Conservation (phyloP, 495 filamentous ascomycete genomes). For the Penicillium roqueforti region DNA sequence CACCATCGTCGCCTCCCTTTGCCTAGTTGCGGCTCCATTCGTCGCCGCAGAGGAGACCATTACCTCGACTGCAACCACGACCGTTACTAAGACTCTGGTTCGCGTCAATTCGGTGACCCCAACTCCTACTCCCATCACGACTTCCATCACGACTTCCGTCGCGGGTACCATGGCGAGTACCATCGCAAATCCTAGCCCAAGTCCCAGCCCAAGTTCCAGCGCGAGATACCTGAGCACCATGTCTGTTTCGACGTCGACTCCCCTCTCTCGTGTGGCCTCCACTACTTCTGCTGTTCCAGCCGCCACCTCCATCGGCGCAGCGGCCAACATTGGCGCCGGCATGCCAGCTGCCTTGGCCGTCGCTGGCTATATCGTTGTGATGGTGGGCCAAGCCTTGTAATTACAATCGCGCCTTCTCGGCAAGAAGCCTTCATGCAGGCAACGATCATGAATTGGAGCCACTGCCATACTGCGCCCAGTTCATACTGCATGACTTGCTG, state of each 20-base stretch:
- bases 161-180: too few relatives aligned
- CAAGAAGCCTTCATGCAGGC: neutral
- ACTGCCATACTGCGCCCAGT: neutral
- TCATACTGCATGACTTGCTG: neutral
- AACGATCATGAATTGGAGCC: neutral
- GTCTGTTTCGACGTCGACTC: constrained; percentile 21
- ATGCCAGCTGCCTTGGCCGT: constrained; percentile 32
- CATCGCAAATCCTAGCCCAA: too few relatives aligned
- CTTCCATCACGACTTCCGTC: constrained; percentile 17
- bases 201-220: constrained; percentile 12
- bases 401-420: constrained; percentile 2
- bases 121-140: constrained; percentile 15
- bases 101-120: constrained; percentile 30
- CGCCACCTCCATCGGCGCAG: constrained; percentile 20
- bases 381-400: constrained; percentile 35
- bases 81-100: constrained; percentile 35
- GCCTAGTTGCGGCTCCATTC: constrained; percentile 31
- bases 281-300: constrained; percentile 23
- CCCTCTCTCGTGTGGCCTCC: constrained; percentile 16
- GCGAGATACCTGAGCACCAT: constrained; percentile 15
- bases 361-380: constrained; percentile 38
- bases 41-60: constrained; percentile 24
- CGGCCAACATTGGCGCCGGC: constrained; percentile 22
- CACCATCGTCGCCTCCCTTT: constrained; percentile 34
- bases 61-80: constrained; percentile 31